These are phyloP conservation scores for Cladosporium sp. DNA, from an alignment of 2,329 filamentous ascomycete species.

Conservation along the genomic window DNA sequence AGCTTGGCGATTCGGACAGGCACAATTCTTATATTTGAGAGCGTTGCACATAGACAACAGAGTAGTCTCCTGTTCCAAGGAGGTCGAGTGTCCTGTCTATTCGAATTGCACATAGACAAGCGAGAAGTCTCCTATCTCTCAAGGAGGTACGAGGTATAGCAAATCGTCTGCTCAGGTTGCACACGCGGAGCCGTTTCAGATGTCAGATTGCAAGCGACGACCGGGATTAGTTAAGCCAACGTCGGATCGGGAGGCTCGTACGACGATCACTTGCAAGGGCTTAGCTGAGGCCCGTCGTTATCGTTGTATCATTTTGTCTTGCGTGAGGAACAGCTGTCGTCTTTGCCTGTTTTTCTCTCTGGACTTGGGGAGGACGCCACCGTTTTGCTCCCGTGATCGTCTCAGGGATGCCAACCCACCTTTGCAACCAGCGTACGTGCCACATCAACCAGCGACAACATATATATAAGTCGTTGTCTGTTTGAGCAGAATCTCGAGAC, in stretches of 20 bases:
- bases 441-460: no score
- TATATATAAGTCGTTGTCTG: no score
- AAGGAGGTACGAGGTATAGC: neutral
- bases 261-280: constrained; percentile 5
- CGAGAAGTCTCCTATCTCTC: neutral
- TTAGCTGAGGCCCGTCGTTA: neutral
- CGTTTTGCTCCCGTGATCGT: no score
- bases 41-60: neutral
- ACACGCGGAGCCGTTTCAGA: constrained; percentile 2
- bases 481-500: no score
- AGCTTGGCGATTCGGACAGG: no score
- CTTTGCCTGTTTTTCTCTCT: no score
- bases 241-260: neutral
- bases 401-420: no score
- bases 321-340: neutral
- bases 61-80: neutral
- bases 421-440: no score
- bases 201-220: constrained; percentile 2
- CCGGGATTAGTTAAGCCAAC: constrained; percentile 2
- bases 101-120: neutral
- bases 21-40: no score
- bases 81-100: neutral
- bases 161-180: neutral
- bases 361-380: no score
- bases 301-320: constrained; percentile 1